A percentile compares a stretch with the other conserved stretches of the same genome.
phyloP scores from a whole-genome alignment of 2,329 filamentous ascomycete species.

The Aspergillus clavatus region DNA sequence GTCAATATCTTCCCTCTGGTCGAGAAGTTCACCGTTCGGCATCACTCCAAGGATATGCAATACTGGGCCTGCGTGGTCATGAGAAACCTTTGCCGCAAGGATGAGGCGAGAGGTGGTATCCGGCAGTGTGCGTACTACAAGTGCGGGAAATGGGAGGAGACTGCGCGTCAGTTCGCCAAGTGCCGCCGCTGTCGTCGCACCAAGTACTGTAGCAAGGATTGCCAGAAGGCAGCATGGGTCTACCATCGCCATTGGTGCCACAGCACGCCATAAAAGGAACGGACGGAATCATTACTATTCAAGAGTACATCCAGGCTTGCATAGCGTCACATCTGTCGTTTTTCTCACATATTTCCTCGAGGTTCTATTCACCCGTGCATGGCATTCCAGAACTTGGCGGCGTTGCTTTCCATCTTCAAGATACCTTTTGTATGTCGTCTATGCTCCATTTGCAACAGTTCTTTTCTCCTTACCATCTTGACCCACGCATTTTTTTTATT shows the following conservation, averaged over 20 bases:
- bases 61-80: conserved; percentile 99
- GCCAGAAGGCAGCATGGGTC: conserved; percentile 97
- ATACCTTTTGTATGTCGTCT: conserved; percentile 36
- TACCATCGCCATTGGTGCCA: conserved; percentile 97
- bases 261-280: conserved; percentile 34
- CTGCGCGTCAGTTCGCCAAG: conserved; percentile 93
- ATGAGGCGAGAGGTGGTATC: conserved; percentile 89
- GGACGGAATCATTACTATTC: conserved; percentile 27
- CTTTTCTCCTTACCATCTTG: conserved; percentile 8
- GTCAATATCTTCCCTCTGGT: conserved; percentile 98
- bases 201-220: conserved; percentile 99
- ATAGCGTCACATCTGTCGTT: conserved; percentile 34
- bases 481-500: conserved; percentile 7
- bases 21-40: conserved; percentile 94
- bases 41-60: conserved; percentile 96
- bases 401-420: conserved; percentile 34
- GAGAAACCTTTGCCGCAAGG: conserved; percentile 96
- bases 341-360: conserved; percentile 18
- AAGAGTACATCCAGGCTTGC: conserved; percentile 32
- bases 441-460: conserved; percentile 8
- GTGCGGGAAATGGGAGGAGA: conserved; percentile 98
- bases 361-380: conserved; percentile 28
- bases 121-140: conserved; percentile 97
- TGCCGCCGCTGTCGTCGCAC: conserved; percentile 92
- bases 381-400: conserved; percentile 36